A percentile compares a stretch with the other conserved stretches of the same genome.
These are phyloP conservation scores for Globisporangium perplexum DNA, from an alignment of 352 stramenopile genomes.

Conservation along the genomic window DNA sequence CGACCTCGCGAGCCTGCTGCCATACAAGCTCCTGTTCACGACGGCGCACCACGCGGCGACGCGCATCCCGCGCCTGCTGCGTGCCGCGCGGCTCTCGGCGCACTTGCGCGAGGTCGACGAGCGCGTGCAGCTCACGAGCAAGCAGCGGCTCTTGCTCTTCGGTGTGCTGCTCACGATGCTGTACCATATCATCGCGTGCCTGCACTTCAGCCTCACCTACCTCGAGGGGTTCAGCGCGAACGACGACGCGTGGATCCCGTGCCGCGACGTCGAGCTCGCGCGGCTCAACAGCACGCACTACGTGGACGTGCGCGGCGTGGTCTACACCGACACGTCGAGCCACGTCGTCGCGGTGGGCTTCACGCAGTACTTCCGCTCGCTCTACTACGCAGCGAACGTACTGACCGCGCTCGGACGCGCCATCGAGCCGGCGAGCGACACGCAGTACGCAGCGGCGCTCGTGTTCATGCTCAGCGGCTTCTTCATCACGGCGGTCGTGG, in stretches of 20 bases:
- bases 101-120: conserved; percentile 46
- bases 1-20: conserved; percentile 42
- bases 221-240: conserved; percentile 48
- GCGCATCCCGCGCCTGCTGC: conserved; percentile 33
- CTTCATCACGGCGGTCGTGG: conserved; percentile 63
- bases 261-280: conserved; percentile 33
- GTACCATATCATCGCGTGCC: conserved; percentile 53
- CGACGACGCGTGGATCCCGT: conserved; percentile 40
- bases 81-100: conserved; percentile 22
- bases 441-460: conserved; percentile 42
- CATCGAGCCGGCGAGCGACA: conserved; percentile 45
- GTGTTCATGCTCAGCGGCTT: conserved; percentile 72
- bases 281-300: conserved; percentile 32
- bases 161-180: conserved; percentile 40
- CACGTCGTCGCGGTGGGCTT: conserved; percentile 19
- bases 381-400: conserved; percentile 62
- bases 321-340: conserved; percentile 17
- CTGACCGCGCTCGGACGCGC: conserved; percentile 37
- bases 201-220: conserved; percentile 56
- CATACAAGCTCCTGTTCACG: conserved; percentile 26
- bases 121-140: conserved; percentile 41
- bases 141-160: conserved; percentile 40
- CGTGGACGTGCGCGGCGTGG: conserved; percentile 13
- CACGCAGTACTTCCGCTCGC: conserved; percentile 55
- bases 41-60: conserved; percentile 14